These are phyloP conservation scores for Glarea lozoyensis DNA, from an alignment of 495 filamentous ascomycete genomes.

Conservation along the genomic window DNA sequence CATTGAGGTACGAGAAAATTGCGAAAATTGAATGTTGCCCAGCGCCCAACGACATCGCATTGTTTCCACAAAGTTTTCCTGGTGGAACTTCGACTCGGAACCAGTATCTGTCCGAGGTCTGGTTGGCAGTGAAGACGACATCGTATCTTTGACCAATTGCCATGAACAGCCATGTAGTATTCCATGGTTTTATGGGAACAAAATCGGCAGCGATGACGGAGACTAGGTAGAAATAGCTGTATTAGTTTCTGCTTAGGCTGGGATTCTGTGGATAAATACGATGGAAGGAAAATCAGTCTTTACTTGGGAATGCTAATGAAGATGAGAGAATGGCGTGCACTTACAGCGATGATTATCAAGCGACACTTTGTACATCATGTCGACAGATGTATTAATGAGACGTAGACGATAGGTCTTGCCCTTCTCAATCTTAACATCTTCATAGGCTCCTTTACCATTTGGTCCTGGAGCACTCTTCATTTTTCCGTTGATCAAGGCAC, in stretches of 20 bases:
- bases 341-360: constrained; percentile 42
- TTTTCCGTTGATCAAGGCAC: constrained; percentile 17
- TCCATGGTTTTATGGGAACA: constrained; percentile 38
- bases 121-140: constrained; percentile 51
- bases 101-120: constrained; percentile 49
- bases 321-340: too few relatives aligned
- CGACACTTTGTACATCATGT: constrained; percentile 34
- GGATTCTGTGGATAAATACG: too few relatives aligned
- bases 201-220: constrained; percentile 38
- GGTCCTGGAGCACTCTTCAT: too few relatives aligned
- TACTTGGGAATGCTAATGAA: too few relatives aligned
- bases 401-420: constrained; percentile 35
- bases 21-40: too few relatives aligned
- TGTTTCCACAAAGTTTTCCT: constrained; percentile 27
- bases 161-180: constrained; percentile 37
- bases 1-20: too few relatives aligned
- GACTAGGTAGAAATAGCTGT: too few relatives aligned
- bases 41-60: constrained; percentile 3
- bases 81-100: constrained; percentile 1
- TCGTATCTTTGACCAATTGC: constrained; percentile 63
- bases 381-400: constrained; percentile 44
- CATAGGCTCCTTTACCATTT: neutral
- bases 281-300: too few relatives aligned
- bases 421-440: neutral
- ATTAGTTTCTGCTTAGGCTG: too few relatives aligned